Evolutionary conservation across 345 rosid species (phyloP).

Genomic region (Durio zibethinus): DNA sequence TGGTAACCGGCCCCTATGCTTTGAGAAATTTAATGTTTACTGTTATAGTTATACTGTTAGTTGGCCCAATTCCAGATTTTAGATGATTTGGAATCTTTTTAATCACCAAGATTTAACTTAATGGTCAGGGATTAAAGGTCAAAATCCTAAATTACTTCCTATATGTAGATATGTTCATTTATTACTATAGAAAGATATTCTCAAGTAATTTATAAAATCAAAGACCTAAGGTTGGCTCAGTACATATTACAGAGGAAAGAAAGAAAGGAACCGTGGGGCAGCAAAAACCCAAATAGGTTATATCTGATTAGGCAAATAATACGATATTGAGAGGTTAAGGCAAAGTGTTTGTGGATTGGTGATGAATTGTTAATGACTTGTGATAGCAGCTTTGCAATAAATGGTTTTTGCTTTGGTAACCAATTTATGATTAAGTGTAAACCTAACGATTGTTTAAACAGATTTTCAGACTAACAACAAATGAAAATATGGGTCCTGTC

Average conservation of each 20-base stretch:
- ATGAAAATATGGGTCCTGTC: background rate
- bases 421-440: background rate
- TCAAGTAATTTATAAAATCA: no score
- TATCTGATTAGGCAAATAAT: background rate
- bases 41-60: background rate
- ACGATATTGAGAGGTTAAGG: background rate
- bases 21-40: slow-evolving; percentile 2
- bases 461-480: background rate
- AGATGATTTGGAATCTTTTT: background rate
- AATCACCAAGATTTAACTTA: no score
- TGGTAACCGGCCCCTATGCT: slow-evolving; percentile 1
- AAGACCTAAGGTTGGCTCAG: no score
- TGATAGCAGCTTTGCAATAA: background rate
- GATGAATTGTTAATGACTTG: background rate
- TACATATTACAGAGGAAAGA: background rate
- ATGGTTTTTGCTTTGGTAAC: background rate
- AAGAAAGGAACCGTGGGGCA: background rate
- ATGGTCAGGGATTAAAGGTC: no score
- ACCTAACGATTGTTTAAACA: background rate
- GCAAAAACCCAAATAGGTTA: background rate
- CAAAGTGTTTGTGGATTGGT: background rate
- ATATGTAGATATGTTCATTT: no score
- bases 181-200: no score
- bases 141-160: no score
- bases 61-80: slow-evolving; percentile 12